Evolutionary conservation across 305 asterid species (phyloP), one percentile per base, ranked within the genome.

Genomic region (Fraxinus sp.): DNA sequence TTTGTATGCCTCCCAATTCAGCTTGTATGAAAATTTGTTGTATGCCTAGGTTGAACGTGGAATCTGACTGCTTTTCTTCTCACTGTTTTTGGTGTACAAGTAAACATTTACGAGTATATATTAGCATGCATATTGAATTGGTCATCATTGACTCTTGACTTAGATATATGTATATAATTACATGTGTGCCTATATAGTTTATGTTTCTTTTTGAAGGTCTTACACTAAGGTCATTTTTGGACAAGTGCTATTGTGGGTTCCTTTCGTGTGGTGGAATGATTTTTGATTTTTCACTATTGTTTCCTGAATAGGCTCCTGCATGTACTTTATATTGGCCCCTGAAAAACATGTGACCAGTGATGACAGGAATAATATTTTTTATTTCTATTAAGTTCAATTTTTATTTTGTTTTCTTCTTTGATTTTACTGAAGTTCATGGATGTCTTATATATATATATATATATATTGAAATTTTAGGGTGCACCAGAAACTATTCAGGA

Each of bases 401-500:
- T 20, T 13, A 26, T 6, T n/a, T 49, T 35, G 37, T 30, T 68
- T 32, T 20, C 18, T 3, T 43, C 76, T 70, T 74, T 13, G 41
- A 33, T 52, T 35, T 79, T 26, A 18, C 43, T 13, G 33, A 66
- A 71, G 22, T 62, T 84, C 59, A 49, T 32, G 10, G 68, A 36
- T 68, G 9, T 66, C 20, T 14, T 46, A 43, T 43, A 28, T 28
- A 28, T 28, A 28, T 13, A 43, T 43, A 37, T 37, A 37, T 41
- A 10, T 14, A 0, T 49, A 0, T 18, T 75, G 55, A 64, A 82
- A 88, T 86, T 86, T 85, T 91, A 96, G 99, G 99, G 99, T 85
- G 99, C 99, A 41, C 99, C 99, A 20, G 99, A 96, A 88, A 96
- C 99, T 78, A 93, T 96, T 86, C 97, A 96, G 88, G 99, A 94